Base-by-base conservation (phyloP, 2,329 filamentous ascomycete species). In the Incumbomyces delicatus region DNA sequence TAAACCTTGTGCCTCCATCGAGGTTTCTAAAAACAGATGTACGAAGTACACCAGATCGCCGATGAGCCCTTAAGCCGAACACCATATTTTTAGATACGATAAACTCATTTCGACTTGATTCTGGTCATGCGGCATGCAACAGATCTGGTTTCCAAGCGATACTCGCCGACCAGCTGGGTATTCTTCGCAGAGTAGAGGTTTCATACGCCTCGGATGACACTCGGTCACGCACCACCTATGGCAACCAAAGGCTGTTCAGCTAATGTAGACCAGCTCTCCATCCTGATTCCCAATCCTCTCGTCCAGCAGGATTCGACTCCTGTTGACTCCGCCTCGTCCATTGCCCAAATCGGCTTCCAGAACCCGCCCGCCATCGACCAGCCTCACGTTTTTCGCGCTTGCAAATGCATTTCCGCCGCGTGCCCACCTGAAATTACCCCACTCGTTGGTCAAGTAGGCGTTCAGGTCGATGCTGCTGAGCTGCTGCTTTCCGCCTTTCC, bases 241-340 rank as follows among this genome's bases (percentile, higher is more conserved):
- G 22, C 22, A 27, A 27, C 8, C 22, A 8, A n/a, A n/a, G 22
- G 22, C 5, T 27, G 22, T 27, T 49, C 45, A 54, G 14, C 41
- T 42, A 30, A 57, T 39, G 20, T 52, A 56, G 6, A 56, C 53
- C 55, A 68, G 50, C 33, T 60, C 53, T 3, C 65, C 65, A 46
- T 67, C 54, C 14, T 62, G 57, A 49, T 68, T 68, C 20, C 60
- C 57, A 36, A 69, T 66, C 36, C 60, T 55, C 53, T 68, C 65
- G 54, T 67, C 61, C 52, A 69, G 50, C 20, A 59, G 53, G 16
- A 67, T 47, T 33, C 51, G 53, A 45, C 60, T 59, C 33, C 37
- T 32, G 30, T 50, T 53, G 52, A 53, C 56, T 7, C 52, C 33
- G 10, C 53, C 53, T 30, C 40, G 45, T 8, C 55, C 55, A 13